Percentiles rank a stretch among this genome's conserved stretches.
Evolutionary conservation across 768 basidiomycete species (phyloP).

Genomic region (Russula olivacea): DNA sequence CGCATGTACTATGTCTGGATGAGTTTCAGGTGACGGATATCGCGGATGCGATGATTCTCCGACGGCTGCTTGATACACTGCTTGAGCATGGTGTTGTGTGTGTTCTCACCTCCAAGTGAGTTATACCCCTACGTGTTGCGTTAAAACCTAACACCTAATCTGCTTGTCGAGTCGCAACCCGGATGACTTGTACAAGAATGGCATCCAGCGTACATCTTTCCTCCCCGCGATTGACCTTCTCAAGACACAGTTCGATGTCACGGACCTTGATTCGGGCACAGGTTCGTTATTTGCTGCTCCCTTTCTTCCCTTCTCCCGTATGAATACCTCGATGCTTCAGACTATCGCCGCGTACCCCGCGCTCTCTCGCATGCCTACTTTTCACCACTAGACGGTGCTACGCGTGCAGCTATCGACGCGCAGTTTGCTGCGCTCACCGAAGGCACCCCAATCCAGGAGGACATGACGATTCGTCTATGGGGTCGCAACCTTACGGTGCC

Average conservation of each 20-base stretch:
- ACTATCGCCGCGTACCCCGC: constrained; percentile 91
- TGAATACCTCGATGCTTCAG: constrained; percentile 35
- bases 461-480: constrained; percentile 79
- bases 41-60: constrained; percentile 95
- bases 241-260: constrained; percentile 79
- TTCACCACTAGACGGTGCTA: constrained; percentile 65
- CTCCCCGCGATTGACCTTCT: constrained; percentile 91
- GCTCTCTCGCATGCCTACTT: constrained; percentile 94
- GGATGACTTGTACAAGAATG: constrained; percentile 96
- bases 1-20: constrained; percentile 88
- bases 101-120: constrained; percentile 96
- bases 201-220: constrained; percentile 93
- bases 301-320: not conserved
- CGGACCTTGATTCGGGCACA: constrained; percentile 92
- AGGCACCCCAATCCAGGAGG: constrained; percentile 48
- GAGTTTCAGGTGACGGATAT: constrained; percentile 99
- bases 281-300: constrained; percentile 41
- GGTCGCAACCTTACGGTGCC: constrained; percentile 78
- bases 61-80: constrained; percentile 81
- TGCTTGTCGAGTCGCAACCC: constrained; percentile 74
- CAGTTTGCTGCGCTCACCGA: constrained; percentile 71
- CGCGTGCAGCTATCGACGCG: constrained; percentile 66
- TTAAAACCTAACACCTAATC: not conserved
- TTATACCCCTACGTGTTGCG: constrained; percentile 1
- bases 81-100: constrained; percentile 86